Evolutionary conservation across 164 flowering plant genomes (phyloP).

Genomic region (Buxus sempervirens): DNA sequence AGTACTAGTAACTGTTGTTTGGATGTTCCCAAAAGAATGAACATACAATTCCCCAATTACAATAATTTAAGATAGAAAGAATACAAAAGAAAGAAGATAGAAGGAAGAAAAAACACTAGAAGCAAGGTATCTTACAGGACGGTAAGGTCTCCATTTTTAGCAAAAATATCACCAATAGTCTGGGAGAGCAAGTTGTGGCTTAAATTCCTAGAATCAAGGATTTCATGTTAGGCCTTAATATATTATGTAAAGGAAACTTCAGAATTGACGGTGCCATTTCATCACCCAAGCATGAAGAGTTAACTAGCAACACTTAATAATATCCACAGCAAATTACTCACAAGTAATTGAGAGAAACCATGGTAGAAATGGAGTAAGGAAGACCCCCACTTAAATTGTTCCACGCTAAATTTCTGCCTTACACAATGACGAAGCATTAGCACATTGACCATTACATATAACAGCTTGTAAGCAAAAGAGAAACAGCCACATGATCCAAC

Average conservation of each 20-base stretch:
- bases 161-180: constrained; percentile 62
- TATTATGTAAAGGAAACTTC: not conserved
- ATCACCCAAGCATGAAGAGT: not conserved
- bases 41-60: too few relatives aligned
- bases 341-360: constrained; percentile 68
- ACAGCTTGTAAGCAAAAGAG: constrained; percentile 5
- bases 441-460: constrained; percentile 5
- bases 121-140: constrained; percentile 53
- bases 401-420: constrained; percentile 74
- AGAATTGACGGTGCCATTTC: not conserved
- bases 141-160: constrained; percentile 42
- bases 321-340: constrained; percentile 38
- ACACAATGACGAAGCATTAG: constrained; percentile 9
- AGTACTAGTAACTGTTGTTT: too few relatives aligned
- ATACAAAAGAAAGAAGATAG: not conserved
- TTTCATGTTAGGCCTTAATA: not conserved
- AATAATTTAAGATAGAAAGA: too few relatives aligned
- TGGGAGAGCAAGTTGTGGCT: constrained; percentile 63
- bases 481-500: constrained; percentile 2
- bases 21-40: too few relatives aligned
- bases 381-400: constrained; percentile 80
- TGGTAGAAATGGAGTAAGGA: constrained; percentile 73
- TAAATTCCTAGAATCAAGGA: constrained; percentile 55
- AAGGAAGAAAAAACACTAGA: not conserved
- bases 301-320: not conserved